A percentile compares a stretch with the other conserved stretches of the same genome.
phyloP scores from a whole-genome alignment of 1,284 basidiomycete species.

The Chondrostereum purpureum region DNA sequence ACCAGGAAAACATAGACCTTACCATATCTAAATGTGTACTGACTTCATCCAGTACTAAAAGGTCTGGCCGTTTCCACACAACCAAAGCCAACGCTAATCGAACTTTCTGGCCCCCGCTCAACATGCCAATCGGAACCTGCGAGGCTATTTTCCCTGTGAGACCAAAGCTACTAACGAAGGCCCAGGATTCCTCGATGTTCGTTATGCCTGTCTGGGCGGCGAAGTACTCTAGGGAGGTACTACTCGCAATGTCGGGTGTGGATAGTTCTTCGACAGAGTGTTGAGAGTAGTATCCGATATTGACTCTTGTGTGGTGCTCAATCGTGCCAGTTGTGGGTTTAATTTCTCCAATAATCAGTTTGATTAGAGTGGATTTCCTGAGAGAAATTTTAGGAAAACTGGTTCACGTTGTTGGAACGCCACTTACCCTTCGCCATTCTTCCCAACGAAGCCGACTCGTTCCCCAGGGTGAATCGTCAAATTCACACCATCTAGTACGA shows the following conservation, averaged over 20 bases:
- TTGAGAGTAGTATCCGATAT: constrained; percentile 54
- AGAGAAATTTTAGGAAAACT: not conserved
- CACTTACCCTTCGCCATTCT: constrained; percentile 12
- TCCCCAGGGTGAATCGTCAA: constrained; percentile 53
- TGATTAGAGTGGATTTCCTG: constrained; percentile 58
- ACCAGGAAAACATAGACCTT: no score
- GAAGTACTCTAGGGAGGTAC: constrained; percentile 33
- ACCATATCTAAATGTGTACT: constrained; percentile 68
- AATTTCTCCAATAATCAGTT: constrained; percentile 40
- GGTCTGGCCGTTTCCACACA: constrained; percentile 41
- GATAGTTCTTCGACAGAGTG: constrained; percentile 49
- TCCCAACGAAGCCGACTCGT: constrained; percentile 52
- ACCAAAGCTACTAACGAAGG: constrained; percentile 43
- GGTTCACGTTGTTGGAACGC: no score
- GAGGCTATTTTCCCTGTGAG: constrained; percentile 40
- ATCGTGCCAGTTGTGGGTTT: constrained; percentile 47
- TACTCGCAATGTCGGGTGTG: not conserved
- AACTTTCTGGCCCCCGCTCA: constrained; percentile 62
- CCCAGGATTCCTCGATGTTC: constrained; percentile 23
- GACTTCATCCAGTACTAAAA: constrained; percentile 60
- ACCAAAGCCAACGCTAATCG: constrained; percentile 41
- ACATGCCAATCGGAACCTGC: constrained; percentile 33
- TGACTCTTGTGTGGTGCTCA: constrained; percentile 48
- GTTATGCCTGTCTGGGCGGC: constrained; percentile 17
- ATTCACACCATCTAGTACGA: constrained; percentile 45